Conservation (phyloP, 2,329 filamentous ascomycete species). For the Sclerotinia minor region DNA sequence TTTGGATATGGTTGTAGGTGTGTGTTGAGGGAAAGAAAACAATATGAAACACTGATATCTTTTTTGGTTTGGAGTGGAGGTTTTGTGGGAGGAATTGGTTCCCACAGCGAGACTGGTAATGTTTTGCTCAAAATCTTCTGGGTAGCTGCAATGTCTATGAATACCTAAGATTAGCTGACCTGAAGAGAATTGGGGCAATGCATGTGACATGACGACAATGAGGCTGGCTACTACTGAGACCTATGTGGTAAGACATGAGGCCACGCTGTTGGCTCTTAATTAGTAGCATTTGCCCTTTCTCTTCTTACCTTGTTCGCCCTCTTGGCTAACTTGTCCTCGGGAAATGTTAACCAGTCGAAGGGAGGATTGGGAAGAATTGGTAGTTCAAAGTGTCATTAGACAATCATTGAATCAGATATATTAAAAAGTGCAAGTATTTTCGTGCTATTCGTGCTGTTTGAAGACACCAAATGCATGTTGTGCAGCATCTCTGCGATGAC, state of each 20-base stretch:
- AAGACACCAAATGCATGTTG: neutral
- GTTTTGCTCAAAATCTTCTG: neutral
- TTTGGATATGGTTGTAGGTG: constrained; percentile 5
- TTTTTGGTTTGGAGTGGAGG: neutral
- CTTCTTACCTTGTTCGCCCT: neutral
- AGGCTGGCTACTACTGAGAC: neutral
- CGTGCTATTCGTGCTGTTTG: too few species aligned
- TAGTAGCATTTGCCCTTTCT: neutral
- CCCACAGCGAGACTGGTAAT: neutral
- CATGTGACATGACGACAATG: constrained; percentile 1
- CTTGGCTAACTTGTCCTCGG: neutral
- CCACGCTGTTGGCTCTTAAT: neutral
- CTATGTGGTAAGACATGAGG: neutral
- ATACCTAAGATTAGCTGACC: neutral
- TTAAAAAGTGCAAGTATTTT: neutral
- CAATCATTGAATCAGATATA: neutral
- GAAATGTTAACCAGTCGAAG: neutral
- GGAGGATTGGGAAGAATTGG: neutral
- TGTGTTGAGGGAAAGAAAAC: neutral
- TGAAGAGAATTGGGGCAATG: neutral
- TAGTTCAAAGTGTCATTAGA: neutral
- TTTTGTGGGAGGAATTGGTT: neutral
- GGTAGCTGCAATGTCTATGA: neutral
- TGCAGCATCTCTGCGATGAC: constrained; percentile 8
- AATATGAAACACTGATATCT: neutral